These are phyloP conservation scores for Nicotiana rustica DNA, from an alignment of 305 asterid species.

Conservation along the genomic window DNA sequence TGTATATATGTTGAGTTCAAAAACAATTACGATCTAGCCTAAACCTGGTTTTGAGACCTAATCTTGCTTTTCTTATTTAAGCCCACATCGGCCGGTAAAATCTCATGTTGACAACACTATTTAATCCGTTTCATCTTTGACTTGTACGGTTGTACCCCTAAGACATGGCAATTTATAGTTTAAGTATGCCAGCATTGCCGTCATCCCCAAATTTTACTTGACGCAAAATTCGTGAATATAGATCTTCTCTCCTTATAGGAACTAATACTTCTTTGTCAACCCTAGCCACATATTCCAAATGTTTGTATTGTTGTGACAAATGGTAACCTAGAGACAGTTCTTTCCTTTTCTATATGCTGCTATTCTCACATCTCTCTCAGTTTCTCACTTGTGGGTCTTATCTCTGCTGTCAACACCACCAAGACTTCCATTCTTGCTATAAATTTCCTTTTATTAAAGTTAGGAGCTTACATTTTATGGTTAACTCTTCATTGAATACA, in stretches of 20 bases:
- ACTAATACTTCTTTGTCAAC: not conserved
- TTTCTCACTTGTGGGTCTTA: not conserved
- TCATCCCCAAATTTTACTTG: conserved; percentile 20
- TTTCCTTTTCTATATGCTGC: not conserved
- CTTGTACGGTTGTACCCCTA: not conserved
- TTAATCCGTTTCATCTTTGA: not conserved
- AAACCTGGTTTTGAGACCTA: conserved; percentile 8
- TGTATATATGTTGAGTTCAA: not conserved
- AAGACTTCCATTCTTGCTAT: not conserved
- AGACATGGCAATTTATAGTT: conserved; percentile 16
- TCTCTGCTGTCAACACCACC: not conserved
- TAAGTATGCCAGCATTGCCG: not conserved
- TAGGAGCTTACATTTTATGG: not conserved
- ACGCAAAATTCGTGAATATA: not conserved
- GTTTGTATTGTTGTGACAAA: not conserved
- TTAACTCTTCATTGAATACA: conserved; percentile 6
- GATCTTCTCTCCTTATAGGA: conserved; percentile 6
- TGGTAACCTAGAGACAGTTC: not conserved
- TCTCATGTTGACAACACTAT: not conserved
- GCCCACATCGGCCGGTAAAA: not conserved
- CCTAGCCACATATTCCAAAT: not conserved
- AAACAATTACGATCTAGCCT: not conserved
- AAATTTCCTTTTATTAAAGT: not conserved
- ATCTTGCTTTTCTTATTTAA: not conserved
- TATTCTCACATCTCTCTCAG: not conserved